phyloP scores from a whole-genome alignment of 129 eudicot species.

The Pulicaria dysenterica region DNA sequence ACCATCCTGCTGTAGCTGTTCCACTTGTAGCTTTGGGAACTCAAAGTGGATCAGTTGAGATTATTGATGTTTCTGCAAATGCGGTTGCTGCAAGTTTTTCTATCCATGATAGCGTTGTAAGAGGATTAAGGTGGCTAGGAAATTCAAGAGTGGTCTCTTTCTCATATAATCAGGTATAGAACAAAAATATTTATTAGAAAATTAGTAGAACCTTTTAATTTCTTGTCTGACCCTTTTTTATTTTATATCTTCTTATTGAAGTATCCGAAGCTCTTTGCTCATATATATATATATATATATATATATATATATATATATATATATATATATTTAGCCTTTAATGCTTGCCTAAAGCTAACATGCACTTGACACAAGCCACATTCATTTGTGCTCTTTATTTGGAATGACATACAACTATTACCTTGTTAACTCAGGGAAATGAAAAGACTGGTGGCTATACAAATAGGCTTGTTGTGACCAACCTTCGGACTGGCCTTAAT shows the following conservation, averaged over 20 bases:
- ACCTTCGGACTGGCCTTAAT: constrained; percentile 93
- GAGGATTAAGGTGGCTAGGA: constrained; percentile 99
- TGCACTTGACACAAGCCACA: constrained; percentile 7
- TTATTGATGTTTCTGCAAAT: constrained; percentile 88
- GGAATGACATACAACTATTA: constrained; percentile 22
- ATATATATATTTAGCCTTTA: not conserved
- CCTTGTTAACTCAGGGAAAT: constrained; percentile 57
- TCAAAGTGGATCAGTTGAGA: constrained; percentile 84
- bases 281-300: not conserved
- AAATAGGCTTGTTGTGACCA: constrained; percentile 91
- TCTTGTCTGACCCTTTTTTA: not conserved
- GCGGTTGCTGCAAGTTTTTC: constrained; percentile 91
- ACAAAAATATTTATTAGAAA: not conserved
- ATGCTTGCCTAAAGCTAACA: constrained; percentile 14
- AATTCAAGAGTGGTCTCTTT: constrained; percentile 92
- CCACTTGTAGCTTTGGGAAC: constrained; percentile 97
- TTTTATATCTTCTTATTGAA: not conserved
- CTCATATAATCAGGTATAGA: constrained; percentile 79
- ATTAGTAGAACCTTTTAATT: constrained; percentile 11
- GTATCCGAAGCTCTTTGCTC: constrained; percentile 16
- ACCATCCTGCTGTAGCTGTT: constrained; percentile 93
- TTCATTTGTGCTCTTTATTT: not conserved
- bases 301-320: not conserved
- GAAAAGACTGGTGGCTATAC: constrained; percentile 90
- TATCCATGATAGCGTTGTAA: constrained; percentile 75